These are phyloP conservation scores for Malus domestica DNA, from an alignment of 306 rosid species.

Conservation along the genomic window ASM211411v1 NC_041798.1:32803001-32803500, in stretches of 20 bases:
- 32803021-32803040: too few relatives aligned
- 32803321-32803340: neutral
- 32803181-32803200: neutral
- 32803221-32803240: neutral
- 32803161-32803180: neutral
- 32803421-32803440: neutral
- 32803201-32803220: neutral
- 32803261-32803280: too few relatives aligned
- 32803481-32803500: neutral
- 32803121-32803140: neutral
- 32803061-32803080: fast-evolving
- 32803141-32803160: too few relatives aligned
- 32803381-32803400: neutral
- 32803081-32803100: neutral
- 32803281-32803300: too few relatives aligned
- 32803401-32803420: neutral
- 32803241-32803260: neutral
- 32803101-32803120: neutral
- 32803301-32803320: neutral
- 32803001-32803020: neutral
- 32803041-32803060: too few relatives aligned
- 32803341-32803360: neutral
- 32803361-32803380: neutral
- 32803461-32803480: neutral
- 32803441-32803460: neutral